phyloP scores from a whole-genome alignment of 164 flowering plant species.

The Chloranthus sessilifolius region DNA sequence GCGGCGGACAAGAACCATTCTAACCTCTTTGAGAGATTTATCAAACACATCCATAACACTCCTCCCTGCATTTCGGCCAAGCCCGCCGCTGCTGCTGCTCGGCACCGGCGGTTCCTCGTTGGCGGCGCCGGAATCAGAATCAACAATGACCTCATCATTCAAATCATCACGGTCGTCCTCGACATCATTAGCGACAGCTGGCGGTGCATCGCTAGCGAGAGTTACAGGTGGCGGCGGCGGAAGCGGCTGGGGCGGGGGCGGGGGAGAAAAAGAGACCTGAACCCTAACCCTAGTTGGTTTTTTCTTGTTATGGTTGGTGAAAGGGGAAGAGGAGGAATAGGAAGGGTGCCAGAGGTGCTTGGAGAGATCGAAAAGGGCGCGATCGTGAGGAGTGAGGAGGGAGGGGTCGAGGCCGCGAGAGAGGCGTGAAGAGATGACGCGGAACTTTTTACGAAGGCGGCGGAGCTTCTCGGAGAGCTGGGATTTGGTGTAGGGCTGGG shows the following conservation, averaged over 20 bases:
- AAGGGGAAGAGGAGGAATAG: conserved; percentile 29
- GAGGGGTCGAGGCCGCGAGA: conserved; percentile 36
- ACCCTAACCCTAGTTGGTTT: conserved; percentile 16
- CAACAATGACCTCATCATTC: too few relatives aligned
- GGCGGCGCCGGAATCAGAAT: conserved; percentile 9
- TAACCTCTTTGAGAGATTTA: conserved; percentile 15
- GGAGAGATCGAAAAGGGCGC: conserved; percentile 39
- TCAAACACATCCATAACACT: conserved; percentile 23
- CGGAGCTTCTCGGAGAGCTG: conserved; percentile 73
- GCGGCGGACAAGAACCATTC: conserved; percentile 9
- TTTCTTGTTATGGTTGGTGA: conserved; percentile 12
- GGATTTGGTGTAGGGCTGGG: conserved; percentile 56
- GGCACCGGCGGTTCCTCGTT: conserved; percentile 5
- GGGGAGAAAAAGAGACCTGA: conserved; percentile 20
- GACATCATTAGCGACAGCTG: too few relatives aligned
- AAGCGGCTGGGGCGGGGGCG: background rate
- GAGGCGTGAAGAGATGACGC: conserved; percentile 37
- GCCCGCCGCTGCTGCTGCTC: conserved; percentile 5
- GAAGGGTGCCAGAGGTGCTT: conserved; percentile 51
- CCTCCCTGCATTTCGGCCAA: conserved; percentile 11
- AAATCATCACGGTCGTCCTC: background rate
- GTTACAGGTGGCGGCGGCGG: too few relatives aligned
- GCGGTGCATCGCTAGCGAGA: too few relatives aligned
- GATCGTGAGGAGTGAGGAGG: conserved; percentile 44
- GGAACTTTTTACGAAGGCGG: conserved; percentile 54